Base-by-base conservation (phyloP, 352 stramenopile species). In the Phytophthora pluvialis region DNA sequence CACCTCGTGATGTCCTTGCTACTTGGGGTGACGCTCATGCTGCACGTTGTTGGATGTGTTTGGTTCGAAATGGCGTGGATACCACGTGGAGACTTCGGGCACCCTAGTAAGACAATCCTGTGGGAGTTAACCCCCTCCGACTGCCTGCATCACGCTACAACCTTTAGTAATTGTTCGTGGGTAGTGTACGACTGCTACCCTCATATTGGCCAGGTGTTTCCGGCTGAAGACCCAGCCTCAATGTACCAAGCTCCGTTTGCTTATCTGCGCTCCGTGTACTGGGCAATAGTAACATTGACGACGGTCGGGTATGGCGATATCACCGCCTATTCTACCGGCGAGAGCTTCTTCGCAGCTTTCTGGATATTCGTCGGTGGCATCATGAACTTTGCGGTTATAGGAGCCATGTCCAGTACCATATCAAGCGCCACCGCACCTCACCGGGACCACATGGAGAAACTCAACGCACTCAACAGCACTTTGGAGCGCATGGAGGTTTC, bases 341-440 rank as follows among this genome's bases (percentile, higher is more conserved):
- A 94, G 50, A 91, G 73, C 32, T 83, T 85, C 26, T 93, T 90
- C 31, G 84, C 86, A 0, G 81, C 84, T 7, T 21, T 89, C 0
- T 94, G 86, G 86, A 89, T 91, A 51, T 94, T 89, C 52, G 40
- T 91, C 0, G 81, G 82, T 6, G 82, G 82, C 1, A 78, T 93
- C 28, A 77, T 94, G 50, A 94, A 94, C 58, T 94, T 91, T 64
- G 83, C 70, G 4, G 80, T 91, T 8, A 75, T 94, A 1, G 86
- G 84, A 1, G 86, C 86, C 1, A 94, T 94, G 79, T 94, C 84
- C 4, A 92, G 78, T 45, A 92, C 80, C 0, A 89, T 94, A 49
- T 80, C 83, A 2, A 90, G 83, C 13, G 71, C 89, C 1, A 77
- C 89, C 29, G 84, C 83, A 0, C 72, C 68, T 0, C 78, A 89